These are phyloP conservation scores for Phaeophleospora eucalypticola DNA, from an alignment of 2,329 filamentous ascomycete species.

Conservation along the genomic window DNA sequence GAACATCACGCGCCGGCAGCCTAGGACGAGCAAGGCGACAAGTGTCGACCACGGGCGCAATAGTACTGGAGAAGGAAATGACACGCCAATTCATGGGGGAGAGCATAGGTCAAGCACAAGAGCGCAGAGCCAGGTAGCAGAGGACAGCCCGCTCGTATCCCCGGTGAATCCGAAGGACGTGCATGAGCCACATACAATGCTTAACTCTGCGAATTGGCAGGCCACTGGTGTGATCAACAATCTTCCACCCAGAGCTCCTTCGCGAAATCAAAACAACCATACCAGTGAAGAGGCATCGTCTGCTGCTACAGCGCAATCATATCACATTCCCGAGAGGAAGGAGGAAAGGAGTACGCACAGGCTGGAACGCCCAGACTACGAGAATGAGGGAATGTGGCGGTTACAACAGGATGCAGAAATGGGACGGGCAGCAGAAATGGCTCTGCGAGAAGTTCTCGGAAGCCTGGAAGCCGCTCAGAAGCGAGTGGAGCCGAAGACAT, in stretches of 20 bases:
- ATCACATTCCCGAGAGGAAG: conserved; percentile 29
- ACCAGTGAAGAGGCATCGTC: conserved; percentile 11
- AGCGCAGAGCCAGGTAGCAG: not conserved
- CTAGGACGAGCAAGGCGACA: conserved; percentile 48
- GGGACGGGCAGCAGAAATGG: conserved; percentile 78
- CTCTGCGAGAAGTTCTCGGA: conserved; percentile 74
- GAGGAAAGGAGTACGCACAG: conserved; percentile 23
- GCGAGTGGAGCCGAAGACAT: conserved; percentile 32
- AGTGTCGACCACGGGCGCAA: conserved; percentile 11
- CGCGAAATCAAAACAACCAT: conserved; percentile 21
- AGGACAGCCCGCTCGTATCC: conserved; percentile 21
- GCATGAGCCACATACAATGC: conserved; percentile 28
- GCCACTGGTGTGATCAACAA: conserved; percentile 74
- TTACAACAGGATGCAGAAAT: conserved; percentile 66
- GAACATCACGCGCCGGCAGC: conserved; percentile 80
- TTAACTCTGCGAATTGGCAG: conserved; percentile 68
- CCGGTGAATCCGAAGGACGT: conserved; percentile 16
- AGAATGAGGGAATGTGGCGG: conserved; percentile 51
- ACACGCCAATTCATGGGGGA: not conserved
- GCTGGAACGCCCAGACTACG: conserved; percentile 49
- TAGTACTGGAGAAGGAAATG: conserved; percentile 1
- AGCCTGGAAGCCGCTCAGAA: conserved; percentile 81
- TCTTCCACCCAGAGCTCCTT: conserved; percentile 45
- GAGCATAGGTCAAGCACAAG: not conserved
- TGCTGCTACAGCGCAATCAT: conserved; percentile 22